Evolutionary conservation across 768 basidiomycete genomes (phyloP).

Genomic region (Tremella fuciformis): DNA sequence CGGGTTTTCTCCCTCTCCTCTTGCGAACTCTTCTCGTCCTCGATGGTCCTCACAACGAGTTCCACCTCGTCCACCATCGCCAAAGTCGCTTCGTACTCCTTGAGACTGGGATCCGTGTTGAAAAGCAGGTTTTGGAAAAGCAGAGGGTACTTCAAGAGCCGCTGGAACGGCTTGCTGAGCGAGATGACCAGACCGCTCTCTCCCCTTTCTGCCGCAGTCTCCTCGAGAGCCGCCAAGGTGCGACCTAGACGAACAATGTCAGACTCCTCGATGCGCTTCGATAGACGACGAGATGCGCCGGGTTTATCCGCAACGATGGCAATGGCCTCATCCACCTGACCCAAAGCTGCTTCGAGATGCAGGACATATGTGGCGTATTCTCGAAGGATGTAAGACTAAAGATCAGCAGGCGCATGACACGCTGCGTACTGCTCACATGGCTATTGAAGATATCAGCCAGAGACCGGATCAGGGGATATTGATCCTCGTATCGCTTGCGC

Average conservation of each 20-base stretch:
- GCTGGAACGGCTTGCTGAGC: conserved; percentile 93
- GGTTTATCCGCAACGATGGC: conserved; percentile 49
- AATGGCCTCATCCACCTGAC: conserved; percentile 78
- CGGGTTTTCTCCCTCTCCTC: conserved; percentile 94
- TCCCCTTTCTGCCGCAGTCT: conserved; percentile 74
- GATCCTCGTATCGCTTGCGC: conserved; percentile 87
- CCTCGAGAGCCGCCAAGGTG: conserved; percentile 59
- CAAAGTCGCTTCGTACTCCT: conserved; percentile 87
- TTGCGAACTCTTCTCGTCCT: conserved; percentile 95
- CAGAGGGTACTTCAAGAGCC: conserved; percentile 92
- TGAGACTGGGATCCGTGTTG: conserved; percentile 88
- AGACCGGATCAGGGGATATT: conserved; percentile 87
- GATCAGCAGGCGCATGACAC: conserved; percentile 4
- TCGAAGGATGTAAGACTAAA: conserved; percentile 83
- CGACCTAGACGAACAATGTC: conserved; percentile 17
- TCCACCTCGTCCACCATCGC: conserved; percentile 98
- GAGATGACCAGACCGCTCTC: conserved; percentile 94
- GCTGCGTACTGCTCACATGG: conserved; percentile 63
- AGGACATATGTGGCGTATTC: conserved; percentile 92
- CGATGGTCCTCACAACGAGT: conserved; percentile 89
- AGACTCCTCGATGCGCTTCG: conserved; percentile 27
- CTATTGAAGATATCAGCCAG: conserved; percentile 94
- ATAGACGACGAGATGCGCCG: background rate
- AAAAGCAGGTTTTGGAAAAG: conserved; percentile 96
- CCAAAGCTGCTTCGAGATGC: conserved; percentile 85